phyloP scores from a whole-genome alignment of 139 green algal genomes.

The Ettlia oleoabundans region DNA sequence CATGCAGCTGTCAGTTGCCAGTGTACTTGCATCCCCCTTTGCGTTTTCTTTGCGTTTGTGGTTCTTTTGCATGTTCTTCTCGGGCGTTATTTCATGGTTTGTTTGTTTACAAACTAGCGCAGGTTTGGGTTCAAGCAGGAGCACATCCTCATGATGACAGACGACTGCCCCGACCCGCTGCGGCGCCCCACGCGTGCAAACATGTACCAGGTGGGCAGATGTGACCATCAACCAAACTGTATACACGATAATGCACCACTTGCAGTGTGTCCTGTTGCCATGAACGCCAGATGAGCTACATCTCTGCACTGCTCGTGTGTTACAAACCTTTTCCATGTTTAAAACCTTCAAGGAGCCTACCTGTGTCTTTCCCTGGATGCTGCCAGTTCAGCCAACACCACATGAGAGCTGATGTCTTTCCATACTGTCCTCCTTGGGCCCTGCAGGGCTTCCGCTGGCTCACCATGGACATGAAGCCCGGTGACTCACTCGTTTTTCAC shows the following conservation, averaged over 20 bases:
- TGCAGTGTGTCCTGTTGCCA: background rate
- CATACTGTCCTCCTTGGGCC: too few relatives aligned
- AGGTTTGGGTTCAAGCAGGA: conserved; percentile 44
- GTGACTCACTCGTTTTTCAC: conserved; percentile 85
- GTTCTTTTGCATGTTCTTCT: too few relatives aligned
- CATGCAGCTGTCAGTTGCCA: too few relatives aligned
- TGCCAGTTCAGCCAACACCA: background rate
- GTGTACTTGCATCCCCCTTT: too few relatives aligned
- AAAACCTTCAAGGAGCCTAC: background rate
- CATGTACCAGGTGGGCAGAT: background rate
- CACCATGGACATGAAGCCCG: conserved; percentile 42
- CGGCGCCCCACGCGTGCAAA: conserved; percentile 39
- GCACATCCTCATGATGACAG: conserved; percentile 53
- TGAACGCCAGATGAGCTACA: background rate
- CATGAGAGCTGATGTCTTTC: background rate
- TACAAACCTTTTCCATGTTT: too few relatives aligned
- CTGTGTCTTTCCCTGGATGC: background rate
- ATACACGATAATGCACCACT: too few relatives aligned
- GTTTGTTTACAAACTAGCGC: too few relatives aligned
- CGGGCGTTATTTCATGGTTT: too few relatives aligned
- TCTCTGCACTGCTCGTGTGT: background rate
- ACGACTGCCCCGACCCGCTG: conserved; percentile 45
- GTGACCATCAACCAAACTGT: too few relatives aligned
- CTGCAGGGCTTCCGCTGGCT: conserved; percentile 49
- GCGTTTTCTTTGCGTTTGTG: too few relatives aligned